Percentiles rank a stretch among this genome's conserved stretches.
Conservation (phyloP, 2,329 filamentous ascomycete genomes). For the Venturiaceae sp. region DNA sequence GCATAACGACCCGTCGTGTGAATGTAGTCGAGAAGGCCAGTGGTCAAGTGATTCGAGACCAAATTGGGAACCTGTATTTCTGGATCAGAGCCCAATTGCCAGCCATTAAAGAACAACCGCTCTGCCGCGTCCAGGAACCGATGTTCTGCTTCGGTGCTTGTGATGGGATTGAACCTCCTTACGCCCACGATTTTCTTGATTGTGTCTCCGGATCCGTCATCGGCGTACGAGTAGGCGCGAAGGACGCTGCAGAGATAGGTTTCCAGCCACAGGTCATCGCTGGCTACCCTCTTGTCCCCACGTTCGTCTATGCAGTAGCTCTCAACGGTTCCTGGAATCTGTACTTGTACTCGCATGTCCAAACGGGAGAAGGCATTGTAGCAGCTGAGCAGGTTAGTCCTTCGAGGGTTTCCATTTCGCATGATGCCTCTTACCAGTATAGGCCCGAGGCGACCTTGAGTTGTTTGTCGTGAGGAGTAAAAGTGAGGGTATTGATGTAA, state of each 20-base stretch:
- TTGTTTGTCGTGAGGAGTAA: constrained; percentile 72
- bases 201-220: constrained; percentile 86
- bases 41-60: constrained; percentile 89
- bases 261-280: constrained; percentile 92
- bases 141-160: constrained; percentile 96
- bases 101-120: constrained; percentile 88
- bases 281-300: constrained; percentile 86
- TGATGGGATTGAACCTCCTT: constrained; percentile 92
- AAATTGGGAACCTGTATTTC: constrained; percentile 96
- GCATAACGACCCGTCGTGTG: constrained; percentile 89
- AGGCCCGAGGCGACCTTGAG: constrained; percentile 89
- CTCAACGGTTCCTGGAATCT: constrained; percentile 91
- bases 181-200: constrained; percentile 98
- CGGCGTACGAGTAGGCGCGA: constrained; percentile 90
- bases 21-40: constrained; percentile 90
- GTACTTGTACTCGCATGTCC: constrained; percentile 97
- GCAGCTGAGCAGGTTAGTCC: constrained; percentile 50
- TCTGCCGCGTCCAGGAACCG: constrained; percentile 92
- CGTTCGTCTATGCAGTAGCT: constrained; percentile 97
- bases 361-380: constrained; percentile 98
- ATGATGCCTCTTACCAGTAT: constrained; percentile 64
- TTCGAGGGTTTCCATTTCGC: too few relatives aligned
- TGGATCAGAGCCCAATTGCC: constrained; percentile 92
- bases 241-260: constrained; percentile 94
- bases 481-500: constrained; percentile 96